A percentile compares a stretch with the other conserved stretches of the same genome.
These are phyloP conservation scores for Debaryomyces tyrocola DNA, from an alignment of 805 yeast genomes.

Conservation along the genomic window DNA sequence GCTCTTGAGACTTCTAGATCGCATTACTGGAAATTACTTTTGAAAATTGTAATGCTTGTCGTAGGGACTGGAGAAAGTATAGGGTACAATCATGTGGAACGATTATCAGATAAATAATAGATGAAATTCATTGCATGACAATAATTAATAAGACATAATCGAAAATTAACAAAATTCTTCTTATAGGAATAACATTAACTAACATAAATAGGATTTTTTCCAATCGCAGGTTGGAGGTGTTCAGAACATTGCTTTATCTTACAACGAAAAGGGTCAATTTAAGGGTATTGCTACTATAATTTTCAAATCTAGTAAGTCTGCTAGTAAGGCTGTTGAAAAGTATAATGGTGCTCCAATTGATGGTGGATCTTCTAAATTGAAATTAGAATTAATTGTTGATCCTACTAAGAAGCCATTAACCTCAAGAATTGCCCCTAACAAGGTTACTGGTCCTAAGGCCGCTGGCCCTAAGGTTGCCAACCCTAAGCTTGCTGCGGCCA, in stretches of 20 bases:
- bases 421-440: constrained; percentile 65
- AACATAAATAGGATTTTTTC: constrained; percentile 75
- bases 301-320: constrained; percentile 68
- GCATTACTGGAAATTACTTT: too few relatives aligned
- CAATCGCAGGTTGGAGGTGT: constrained; percentile 86
- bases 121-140: neutral
- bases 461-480: constrained; percentile 9
- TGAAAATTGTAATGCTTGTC: too few relatives aligned
- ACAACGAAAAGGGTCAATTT: constrained; percentile 85
- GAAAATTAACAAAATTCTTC: neutral
- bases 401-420: constrained; percentile 76
- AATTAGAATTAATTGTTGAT: constrained; percentile 79
- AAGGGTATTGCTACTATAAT: constrained; percentile 89
- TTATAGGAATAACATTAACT: constrained; percentile 14
- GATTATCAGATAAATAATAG: neutral
- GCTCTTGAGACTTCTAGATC: too few relatives aligned
- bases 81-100: too few relatives aligned
- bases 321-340: constrained; percentile 74
- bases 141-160: neutral
- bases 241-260: constrained; percentile 64
- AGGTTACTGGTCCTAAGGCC: constrained; percentile 27
- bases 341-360: constrained; percentile 95
- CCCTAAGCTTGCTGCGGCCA: constrained; percentile 5
- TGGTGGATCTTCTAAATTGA: constrained; percentile 75
- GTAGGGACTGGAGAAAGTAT: too few relatives aligned